Evolutionary conservation across 129 eudicot species (phyloP), one percentile per base, ranked within the genome.

Genomic region (carrot (Daucus carota)): DNA sequence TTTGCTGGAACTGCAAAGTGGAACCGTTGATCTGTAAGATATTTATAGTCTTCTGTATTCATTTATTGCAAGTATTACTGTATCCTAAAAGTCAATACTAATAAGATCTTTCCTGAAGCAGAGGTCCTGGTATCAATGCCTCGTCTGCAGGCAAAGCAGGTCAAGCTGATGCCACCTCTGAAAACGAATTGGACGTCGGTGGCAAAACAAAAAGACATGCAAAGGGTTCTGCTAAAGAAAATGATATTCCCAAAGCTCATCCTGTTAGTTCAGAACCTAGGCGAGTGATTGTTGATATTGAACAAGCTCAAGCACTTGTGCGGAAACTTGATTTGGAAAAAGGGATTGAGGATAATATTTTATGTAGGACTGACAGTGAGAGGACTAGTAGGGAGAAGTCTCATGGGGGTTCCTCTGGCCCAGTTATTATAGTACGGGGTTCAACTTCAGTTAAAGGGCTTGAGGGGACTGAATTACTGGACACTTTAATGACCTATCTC

Each of bases 401-500:
- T 52, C 95, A 86, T 80, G 82, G 92, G 75, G 83, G 92, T 67
- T 89, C 97, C 46, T 80, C 88, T 77, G 96, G 97, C 70, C 95
- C 99, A 4, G 96, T 95, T 20, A 80, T 91, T 68, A 89, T 95
- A 31, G 76, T 95, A 75, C 90, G 96, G 15, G 97, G 99, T 26
- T 83, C 85, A 69, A 80, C 82, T 43, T 83, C 99, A 6, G 90
- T 91, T 70, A 95, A 90, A 83, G 99, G 99, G 67, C 93, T 95
- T 12, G 99, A 95, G 77, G 99, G 99, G 43, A 84, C 81, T 72
- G 99, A 95, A 90, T 83, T 95, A 52, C 91, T 95, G 15, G 99
- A 95, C 85, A 91, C 97, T 3, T 94, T 95, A 70, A 66, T 95
- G 33, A 95, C 99, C 34, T 95, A 95, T 73, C 92, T 95, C 7